A percentile compares a stretch with the other conserved stretches of the same genome.
Conservation (phyloP, 2,329 filamentous ascomycete species). For the Aspergillus novoparasiticus region DNA sequence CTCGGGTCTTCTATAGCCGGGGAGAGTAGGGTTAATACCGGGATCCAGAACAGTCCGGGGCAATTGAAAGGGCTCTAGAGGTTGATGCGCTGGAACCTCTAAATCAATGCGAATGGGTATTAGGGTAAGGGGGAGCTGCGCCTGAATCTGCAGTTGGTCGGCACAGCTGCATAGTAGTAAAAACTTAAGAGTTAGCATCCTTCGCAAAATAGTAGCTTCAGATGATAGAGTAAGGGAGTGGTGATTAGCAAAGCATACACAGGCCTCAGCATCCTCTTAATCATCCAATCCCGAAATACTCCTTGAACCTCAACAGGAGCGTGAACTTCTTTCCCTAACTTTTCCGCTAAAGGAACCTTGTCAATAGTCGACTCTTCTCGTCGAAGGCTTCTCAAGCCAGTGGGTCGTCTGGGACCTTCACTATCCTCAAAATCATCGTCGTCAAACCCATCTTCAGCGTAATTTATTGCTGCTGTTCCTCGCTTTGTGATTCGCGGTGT, state of each 20-base stretch:
- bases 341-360: slow-evolving; percentile 68
- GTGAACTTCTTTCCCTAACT: slow-evolving; percentile 79
- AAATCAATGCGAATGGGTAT: slow-evolving; percentile 97
- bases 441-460: slow-evolving; percentile 93
- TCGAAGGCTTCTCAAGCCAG: slow-evolving; percentile 79
- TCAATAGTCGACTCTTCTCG: slow-evolving; percentile 71
- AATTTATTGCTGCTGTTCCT: slow-evolving; percentile 95
- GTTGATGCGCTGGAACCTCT: slow-evolving; percentile 74
- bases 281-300: slow-evolving; percentile 95
- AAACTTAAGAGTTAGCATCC: slow-evolving; percentile 24
- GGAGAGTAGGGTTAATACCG: slow-evolving; percentile 64
- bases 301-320: slow-evolving; percentile 82
- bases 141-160: slow-evolving; percentile 64
- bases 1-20: slow-evolving; percentile 79
- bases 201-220: slow-evolving; percentile 1
- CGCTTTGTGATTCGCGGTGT: slow-evolving; percentile 89
- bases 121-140: slow-evolving; percentile 80
- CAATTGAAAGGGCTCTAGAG: slow-evolving; percentile 50
- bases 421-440: slow-evolving; percentile 65
- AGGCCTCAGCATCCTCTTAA: slow-evolving; percentile 60
- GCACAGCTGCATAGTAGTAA: slow-evolving; percentile 45
- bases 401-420: slow-evolving; percentile 70
- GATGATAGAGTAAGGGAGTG: slow-evolving; percentile 8
- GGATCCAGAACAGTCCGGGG: slow-evolving; percentile 46
- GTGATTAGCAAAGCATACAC: slow-evolving; percentile 38